Conservation (phyloP, 2,329 filamentous ascomycete genomes). For the Dactylellina haptotyla region DNA sequence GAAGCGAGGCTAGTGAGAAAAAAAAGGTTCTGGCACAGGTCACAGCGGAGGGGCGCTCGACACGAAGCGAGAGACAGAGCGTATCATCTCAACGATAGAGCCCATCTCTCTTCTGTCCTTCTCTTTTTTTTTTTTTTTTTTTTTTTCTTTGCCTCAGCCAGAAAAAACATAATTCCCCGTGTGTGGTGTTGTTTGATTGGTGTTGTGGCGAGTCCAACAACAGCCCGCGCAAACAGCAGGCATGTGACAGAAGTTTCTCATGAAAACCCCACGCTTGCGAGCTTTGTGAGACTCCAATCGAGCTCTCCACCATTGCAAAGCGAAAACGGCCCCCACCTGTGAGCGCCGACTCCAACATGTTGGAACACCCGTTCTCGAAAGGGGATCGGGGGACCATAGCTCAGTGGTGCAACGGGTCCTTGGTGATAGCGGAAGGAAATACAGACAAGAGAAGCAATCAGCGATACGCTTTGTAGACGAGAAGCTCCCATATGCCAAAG, state of each 20-base stretch:
- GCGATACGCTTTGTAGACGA: too few relatives aligned
- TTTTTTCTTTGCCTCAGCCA: neutral
- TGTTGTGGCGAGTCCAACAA: conserved; percentile 18
- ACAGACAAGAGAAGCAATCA: too few relatives aligned
- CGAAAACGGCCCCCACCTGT: conserved; percentile 29
- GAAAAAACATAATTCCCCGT: neutral
- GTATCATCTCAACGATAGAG: conserved; percentile 17
- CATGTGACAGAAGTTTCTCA: conserved; percentile 29
- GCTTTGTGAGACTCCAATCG: conserved; percentile 18
- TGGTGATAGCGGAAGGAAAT: too few relatives aligned
- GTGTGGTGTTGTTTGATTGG: conserved; percentile 40
- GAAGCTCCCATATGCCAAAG: too few relatives aligned
- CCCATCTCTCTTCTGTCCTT: neutral
- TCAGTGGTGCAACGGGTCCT: neutral
- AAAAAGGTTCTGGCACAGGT: conserved; percentile 16
- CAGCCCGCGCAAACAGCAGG: neutral
- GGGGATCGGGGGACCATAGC: neutral
- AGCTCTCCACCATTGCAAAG: conserved; percentile 19
- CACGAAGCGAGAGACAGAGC: conserved; percentile 42
- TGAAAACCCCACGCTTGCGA: conserved; percentile 28
- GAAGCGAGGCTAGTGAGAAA: conserved; percentile 26
- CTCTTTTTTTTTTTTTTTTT: conserved; percentile 9
- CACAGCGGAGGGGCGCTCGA: conserved; percentile 26
- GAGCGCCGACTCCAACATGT: conserved; percentile 19
- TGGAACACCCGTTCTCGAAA: conserved; percentile 10